Evolutionary conservation across 2,329 filamentous ascomycete genomes (phyloP), one percentile per base, ranked within the genome.

Genomic region (Nannizziopsis barbatae): DNA sequence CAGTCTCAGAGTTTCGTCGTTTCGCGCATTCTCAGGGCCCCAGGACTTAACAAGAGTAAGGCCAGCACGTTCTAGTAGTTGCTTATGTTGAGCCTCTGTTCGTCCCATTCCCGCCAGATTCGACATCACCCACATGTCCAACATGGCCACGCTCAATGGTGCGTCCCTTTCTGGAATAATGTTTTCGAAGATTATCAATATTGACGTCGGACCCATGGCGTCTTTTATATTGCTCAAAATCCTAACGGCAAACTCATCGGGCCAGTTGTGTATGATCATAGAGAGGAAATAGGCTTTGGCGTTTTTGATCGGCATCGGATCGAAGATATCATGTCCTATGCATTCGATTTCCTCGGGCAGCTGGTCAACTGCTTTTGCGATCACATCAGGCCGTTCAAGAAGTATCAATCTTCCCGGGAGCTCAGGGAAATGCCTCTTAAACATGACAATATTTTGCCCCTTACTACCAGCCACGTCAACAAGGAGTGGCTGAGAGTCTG

Each of bases 341-440:
- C 20, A 18, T 32, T 31, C 15, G 12, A 50, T 39, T 9, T 35
- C 46, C 1, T 10, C 17, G 11, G 30, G 39, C 18, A 49, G 33
- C 18, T 40, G 11, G 15, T 27, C 14, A 14, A 46, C 33, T 12
- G 53, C 43, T n/a, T 57, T 56, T 15, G 60, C 50, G 46, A 64
- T 46, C n/a, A 75, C 68, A 2, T 61, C 56, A 0, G 67, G 64
- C 6, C 71, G 59, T 52, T 77, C 75, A 52, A 77, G 72, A 0
- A 77, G 59, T 1, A 76, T 57, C 2, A 76, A 56, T 3, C 64
- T 60, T 1, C 73, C 73, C 0, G 66, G 64, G 0, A 61, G 56
- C 0, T 62, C 43, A 0, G 69, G 65, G 51, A 66, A 64, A 38
- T 66, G 64, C 0, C 56, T 52, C 2, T 47, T 60, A 50, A 74